Percentiles rank a stretch among this genome's conserved stretches.
Evolutionary conservation across 208 protist genomes (phyloP).

Genomic region (Phytomonas serpens): DNA sequence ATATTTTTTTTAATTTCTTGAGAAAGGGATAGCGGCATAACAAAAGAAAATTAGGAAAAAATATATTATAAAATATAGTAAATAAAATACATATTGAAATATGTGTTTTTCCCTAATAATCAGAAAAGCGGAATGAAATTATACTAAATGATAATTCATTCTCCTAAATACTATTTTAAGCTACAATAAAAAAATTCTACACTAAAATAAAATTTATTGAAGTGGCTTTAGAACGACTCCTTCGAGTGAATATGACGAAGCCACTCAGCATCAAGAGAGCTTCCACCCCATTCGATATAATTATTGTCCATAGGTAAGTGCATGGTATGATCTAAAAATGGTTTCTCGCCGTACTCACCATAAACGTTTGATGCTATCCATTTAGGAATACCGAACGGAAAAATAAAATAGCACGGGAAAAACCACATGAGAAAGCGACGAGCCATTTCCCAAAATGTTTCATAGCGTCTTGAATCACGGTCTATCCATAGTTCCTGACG

Average conservation of each 20-base stretch:
- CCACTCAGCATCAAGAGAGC: slow-evolving; percentile 78
- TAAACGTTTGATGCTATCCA: slow-evolving; percentile 59
- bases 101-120: neutral
- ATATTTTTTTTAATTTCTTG: slow-evolving; percentile 7
- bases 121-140: slow-evolving; percentile 8
- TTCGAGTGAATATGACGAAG: slow-evolving; percentile 84
- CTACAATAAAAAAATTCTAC: neutral
- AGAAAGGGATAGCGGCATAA: neutral
- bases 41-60: neutral
- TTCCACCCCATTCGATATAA: slow-evolving; percentile 81
- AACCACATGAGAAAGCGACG: slow-evolving; percentile 79
- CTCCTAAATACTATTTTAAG: slow-evolving; percentile 1
- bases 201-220: neutral
- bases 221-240: slow-evolving; percentile 57
- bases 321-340: slow-evolving; percentile 70
- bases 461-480: slow-evolving; percentile 67
- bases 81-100: neutral
- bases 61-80: slow-evolving; percentile 6
- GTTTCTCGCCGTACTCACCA: slow-evolving; percentile 86
- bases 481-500: slow-evolving; percentile 85
- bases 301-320: slow-evolving; percentile 79
- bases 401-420: slow-evolving; percentile 83
- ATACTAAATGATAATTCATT: neutral
- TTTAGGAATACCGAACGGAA: slow-evolving; percentile 81
- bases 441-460: slow-evolving; percentile 84